Evolutionary conservation across 148 eudicot species (phyloP).

Genomic region (Hydrangea macrophylla): DNA sequence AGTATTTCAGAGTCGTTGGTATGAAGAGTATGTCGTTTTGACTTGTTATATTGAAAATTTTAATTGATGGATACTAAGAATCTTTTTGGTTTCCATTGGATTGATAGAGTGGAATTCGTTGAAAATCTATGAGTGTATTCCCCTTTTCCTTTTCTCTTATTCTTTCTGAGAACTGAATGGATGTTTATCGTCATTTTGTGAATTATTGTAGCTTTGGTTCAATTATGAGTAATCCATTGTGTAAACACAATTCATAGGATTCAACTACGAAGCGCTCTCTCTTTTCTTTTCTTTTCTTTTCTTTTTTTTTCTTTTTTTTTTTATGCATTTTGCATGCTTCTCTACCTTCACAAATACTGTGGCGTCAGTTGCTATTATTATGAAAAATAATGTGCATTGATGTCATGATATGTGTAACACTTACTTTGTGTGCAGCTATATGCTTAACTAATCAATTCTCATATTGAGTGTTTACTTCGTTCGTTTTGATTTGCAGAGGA

Average conservation of each 20-base stretch:
- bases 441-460: not conserved
- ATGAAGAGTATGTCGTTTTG: not conserved
- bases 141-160: not conserved
- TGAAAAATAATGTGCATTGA: not conserved
- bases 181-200: not conserved
- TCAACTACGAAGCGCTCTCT: no score
- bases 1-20: not conserved
- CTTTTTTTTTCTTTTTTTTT: not conserved
- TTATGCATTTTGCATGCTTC: not conserved
- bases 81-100: no score
- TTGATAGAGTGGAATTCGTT: not conserved
- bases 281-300: not conserved
- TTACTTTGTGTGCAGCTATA: not conserved
- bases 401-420: not conserved
- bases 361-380: not conserved
- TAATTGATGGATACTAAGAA: not conserved
- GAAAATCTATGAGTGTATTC: constrained; percentile 1
- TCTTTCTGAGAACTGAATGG: not conserved
- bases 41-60: not conserved
- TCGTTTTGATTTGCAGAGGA: constrained; percentile 3
- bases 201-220: not conserved
- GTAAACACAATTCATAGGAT: no score
- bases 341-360: not conserved
- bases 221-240: not conserved
- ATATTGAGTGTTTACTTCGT: not conserved